Evolutionary conservation across 805 yeast genomes (phyloP).

Genomic region (Suhomyces tanzawaensis): DNA sequence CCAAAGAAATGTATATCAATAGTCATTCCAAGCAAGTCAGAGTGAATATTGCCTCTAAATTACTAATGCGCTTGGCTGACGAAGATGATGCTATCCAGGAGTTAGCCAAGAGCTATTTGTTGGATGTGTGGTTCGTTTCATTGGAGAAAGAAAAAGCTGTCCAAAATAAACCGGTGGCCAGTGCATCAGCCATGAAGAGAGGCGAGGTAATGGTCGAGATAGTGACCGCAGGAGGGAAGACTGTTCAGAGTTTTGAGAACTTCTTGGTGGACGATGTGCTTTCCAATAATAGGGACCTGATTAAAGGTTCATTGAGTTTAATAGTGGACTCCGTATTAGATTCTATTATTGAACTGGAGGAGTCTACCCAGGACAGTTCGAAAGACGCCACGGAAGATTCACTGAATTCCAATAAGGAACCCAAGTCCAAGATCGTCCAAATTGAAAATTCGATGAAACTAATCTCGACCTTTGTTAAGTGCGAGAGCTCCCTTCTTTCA

Average conservation of each 20-base stretch:
- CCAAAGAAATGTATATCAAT: conserved; percentile 44
- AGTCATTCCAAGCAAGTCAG: conserved; percentile 26
- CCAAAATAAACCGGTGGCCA: background rate
- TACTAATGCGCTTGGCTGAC: conserved; percentile 61
- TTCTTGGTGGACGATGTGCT: conserved; percentile 48
- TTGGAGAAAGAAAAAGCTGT: background rate
- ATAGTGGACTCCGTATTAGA: conserved; percentile 39
- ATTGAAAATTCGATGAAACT: conserved; percentile 45
- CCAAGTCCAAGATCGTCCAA: conserved; percentile 4
- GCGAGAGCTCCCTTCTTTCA: conserved; percentile 50
- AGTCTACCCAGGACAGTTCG: background rate
- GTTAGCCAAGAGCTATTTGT: conserved; percentile 35
- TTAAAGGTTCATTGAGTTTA: conserved; percentile 18
- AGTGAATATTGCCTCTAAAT: conserved; percentile 45
- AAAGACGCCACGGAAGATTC: background rate
- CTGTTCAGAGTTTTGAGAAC: conserved; percentile 43
- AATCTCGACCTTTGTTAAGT: conserved; percentile 54
- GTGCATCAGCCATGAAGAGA: conserved; percentile 4
- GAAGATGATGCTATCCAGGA: conserved; percentile 57
- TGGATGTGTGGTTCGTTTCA: conserved; percentile 21
- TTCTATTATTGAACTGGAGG: conserved; percentile 27
- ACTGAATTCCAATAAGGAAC: background rate
- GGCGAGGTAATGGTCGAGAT: conserved; percentile 40
- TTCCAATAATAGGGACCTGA: conserved; percentile 16
- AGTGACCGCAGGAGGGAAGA: conserved; percentile 35